Conservation (phyloP, 2,329 filamentous ascomycete species). For the Penicillium brasilianum region DNA sequence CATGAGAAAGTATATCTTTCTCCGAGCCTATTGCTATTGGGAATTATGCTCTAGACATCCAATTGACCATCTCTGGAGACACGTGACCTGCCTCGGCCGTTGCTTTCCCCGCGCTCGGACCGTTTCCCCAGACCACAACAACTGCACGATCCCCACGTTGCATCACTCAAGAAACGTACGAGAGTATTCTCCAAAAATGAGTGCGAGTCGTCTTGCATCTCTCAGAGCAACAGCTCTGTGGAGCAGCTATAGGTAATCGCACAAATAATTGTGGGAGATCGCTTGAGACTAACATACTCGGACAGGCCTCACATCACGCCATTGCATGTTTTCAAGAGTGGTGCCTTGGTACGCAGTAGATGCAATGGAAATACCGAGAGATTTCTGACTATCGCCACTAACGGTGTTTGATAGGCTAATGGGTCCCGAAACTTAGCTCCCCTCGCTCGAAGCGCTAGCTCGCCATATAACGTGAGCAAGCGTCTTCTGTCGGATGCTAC, state of each 20-base stretch:
- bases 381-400: too few species aligned
- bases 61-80: not conserved
- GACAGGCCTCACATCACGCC: conserved; percentile 11
- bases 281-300: conserved; percentile 8
- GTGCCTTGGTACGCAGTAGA: conserved; percentile 11
- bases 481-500: conserved; percentile 2
- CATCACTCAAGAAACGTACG: not conserved
- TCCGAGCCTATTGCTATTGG: too few species aligned
- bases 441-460: not conserved
- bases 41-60: too few species aligned
- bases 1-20: too few species aligned
- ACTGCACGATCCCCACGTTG: conserved; percentile 6
- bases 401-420: not conserved
- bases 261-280: not conserved
- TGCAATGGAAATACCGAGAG: not conserved
- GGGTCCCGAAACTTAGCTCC: not conserved
- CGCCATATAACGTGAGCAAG: not conserved
- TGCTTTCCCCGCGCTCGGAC: conserved; percentile 13
- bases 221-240: not conserved
- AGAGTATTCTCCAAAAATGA: not conserved
- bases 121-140: conserved; percentile 16
- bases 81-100: conserved; percentile 18
- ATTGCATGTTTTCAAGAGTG: conserved; percentile 7
- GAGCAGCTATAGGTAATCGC: conserved; percentile 9
- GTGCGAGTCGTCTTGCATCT: not conserved